These are phyloP conservation scores for Boletus edulis DNA, from an alignment of 768 basidiomycete genomes.

Conservation along the genomic window DNA sequence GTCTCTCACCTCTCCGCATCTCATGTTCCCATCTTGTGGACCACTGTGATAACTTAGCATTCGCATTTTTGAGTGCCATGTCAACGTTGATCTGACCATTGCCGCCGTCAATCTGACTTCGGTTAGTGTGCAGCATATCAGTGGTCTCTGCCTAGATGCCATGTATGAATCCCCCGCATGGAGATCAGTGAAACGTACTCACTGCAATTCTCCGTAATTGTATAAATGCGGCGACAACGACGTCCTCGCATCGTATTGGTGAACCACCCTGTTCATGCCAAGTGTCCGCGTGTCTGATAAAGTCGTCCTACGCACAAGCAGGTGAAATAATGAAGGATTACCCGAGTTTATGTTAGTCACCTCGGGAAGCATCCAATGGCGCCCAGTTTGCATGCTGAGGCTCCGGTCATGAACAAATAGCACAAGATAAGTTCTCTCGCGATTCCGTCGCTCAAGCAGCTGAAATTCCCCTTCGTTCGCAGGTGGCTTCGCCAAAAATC, in stretches of 20 bases:
- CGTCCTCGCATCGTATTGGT: constrained; percentile 70
- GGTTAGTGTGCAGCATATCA: constrained; percentile 63
- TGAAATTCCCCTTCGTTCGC: constrained; percentile 63
- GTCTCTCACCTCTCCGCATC: constrained; percentile 60
- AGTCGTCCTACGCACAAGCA: constrained; percentile 49
- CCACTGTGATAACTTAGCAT: constrained; percentile 72
- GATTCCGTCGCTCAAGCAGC: constrained; percentile 72
- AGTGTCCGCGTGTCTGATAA: constrained; percentile 61
- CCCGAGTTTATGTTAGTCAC: constrained; percentile 22
- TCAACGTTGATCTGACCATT: constrained; percentile 73
- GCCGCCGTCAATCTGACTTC: constrained; percentile 39
- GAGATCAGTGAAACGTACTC: constrained; percentile 27
- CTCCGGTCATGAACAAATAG: constrained; percentile 85
- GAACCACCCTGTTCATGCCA: constrained; percentile 67
- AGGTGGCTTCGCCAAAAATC: constrained; percentile 55
- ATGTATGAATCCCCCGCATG: not conserved
- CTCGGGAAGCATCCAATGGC: constrained; percentile 87
- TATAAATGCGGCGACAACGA: constrained; percentile 74
- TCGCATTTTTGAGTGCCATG: constrained; percentile 67
- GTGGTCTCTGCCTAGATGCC: constrained; percentile 67
- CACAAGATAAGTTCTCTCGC: constrained; percentile 84
- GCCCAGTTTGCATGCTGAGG: constrained; percentile 81
- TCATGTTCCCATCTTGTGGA: constrained; percentile 67
- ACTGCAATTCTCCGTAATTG: constrained; percentile 79
- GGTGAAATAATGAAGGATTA: constrained; percentile 10